Evolutionary conservation across 2,329 filamentous ascomycete species (phyloP), one percentile per base, ranked within the genome.

Genomic region (Sordariomycetes sp.): DNA sequence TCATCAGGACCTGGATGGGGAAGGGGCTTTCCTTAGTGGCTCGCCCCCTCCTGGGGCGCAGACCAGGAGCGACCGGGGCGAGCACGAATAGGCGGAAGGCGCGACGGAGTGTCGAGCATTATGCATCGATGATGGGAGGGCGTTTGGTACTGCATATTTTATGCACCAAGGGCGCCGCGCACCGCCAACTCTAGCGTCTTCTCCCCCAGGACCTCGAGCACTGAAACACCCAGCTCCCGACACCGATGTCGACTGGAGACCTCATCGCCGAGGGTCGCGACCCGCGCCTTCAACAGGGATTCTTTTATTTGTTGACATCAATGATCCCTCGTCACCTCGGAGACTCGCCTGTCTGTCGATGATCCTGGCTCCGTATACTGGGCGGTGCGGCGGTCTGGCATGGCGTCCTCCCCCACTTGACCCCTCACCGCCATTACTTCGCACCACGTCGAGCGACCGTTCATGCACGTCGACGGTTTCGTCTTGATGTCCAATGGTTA

Each of bases 361-460:
- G 12, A 50, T 50, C 46, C 20, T 22, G n/a, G 3, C 46, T 12
- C 22, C 12, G 20, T n/a, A 24, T 22, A n/a, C 20, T 22, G 46
- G 10, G n/a, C 46, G 20, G 12, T 50, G 20, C 46, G 22, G 46
- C 46, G 46, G 46, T 50, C 46, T 50, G 46, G 46, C 46, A 50
- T 24, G 20, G 18, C 20, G n/a, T 20, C 20, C 22, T 20, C 46
- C 40, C n/a, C 50, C 32, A 51, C 32, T 40, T 52, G 46, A 25
- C 24, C 37, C 22, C 55, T 57, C 55, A 57, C 55, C 55, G 55
- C 55, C 48, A 57, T 52, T 52, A 40, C 55, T 22, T 53, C 24
- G 55, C 55, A 35, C 54, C 20, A 24, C 20, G 50, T 53, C 24
- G 20, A 57, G 55, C 32, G 37, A 57, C 48, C 32, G 48, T 52